A percentile compares a stretch with the other conserved stretches of the same genome.
These are phyloP conservation scores for Populus simonii DNA, from an alignment of 345 rosid species.

Conservation along the genomic window DNA sequence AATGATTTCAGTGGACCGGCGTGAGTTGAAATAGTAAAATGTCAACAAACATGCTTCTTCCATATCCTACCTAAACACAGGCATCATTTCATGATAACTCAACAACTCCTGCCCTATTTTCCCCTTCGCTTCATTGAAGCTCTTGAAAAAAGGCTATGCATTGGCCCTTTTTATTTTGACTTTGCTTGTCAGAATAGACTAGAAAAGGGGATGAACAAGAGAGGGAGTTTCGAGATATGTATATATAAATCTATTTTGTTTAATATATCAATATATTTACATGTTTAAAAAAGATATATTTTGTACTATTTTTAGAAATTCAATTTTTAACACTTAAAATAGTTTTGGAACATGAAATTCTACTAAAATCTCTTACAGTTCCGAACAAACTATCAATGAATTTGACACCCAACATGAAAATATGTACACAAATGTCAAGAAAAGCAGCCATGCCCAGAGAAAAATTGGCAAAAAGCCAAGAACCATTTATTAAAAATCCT, in stretches of 20 bases:
- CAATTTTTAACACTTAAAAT: too few relatives aligned
- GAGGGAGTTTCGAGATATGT: too few relatives aligned
- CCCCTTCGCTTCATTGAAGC: background rate
- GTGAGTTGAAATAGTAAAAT: slow-evolving; percentile 33
- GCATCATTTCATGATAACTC: background rate
- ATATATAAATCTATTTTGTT: too few relatives aligned
- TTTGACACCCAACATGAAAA: too few relatives aligned
- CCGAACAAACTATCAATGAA: too few relatives aligned
- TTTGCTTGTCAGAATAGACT: background rate
- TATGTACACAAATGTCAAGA: background rate
- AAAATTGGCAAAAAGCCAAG: background rate
- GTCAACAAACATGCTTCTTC: background rate
- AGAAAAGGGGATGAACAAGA: background rate
- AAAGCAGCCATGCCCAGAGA: background rate
- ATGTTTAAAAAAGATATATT: too few relatives aligned
- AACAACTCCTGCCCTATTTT: background rate
- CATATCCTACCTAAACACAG: background rate
- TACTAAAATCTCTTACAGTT: too few relatives aligned
- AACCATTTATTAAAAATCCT: too few relatives aligned
- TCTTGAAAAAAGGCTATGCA: background rate
- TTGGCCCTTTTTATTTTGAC: background rate
- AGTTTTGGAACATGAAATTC: too few relatives aligned
- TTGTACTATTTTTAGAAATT: too few relatives aligned
- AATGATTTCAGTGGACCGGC: slow-evolving; percentile 25
- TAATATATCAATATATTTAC: too few relatives aligned